Evolutionary conservation across 2,329 filamentous ascomycete species (phyloP).

Genomic region (Talaromyces pinophilus): DNA sequence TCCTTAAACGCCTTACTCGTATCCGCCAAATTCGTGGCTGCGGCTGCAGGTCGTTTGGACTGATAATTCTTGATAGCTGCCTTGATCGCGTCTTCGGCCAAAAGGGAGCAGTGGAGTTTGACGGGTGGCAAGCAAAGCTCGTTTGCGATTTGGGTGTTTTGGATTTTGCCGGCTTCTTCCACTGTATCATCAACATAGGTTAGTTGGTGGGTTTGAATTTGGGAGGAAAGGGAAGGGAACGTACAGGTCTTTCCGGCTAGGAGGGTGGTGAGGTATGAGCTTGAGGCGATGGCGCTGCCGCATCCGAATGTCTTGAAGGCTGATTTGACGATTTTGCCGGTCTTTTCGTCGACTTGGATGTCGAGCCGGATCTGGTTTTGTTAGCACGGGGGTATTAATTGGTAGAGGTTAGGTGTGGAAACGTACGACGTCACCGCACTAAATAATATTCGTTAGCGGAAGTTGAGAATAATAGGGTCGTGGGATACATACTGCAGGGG

Average conservation of each 20-base stretch:
- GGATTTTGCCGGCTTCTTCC: conserved; percentile 87
- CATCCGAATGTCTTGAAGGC: conserved; percentile 99
- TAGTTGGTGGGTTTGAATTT: neutral
- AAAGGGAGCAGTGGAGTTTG: conserved; percentile 88
- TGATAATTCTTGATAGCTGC: conserved; percentile 89
- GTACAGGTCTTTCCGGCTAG: conserved; percentile 21
- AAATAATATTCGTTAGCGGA: neutral
- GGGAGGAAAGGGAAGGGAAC: neutral
- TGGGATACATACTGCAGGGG: conserved; percentile 59
- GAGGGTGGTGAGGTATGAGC: conserved; percentile 90
- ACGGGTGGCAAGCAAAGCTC: conserved; percentile 88
- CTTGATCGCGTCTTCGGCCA: conserved; percentile 91
- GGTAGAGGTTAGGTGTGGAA: neutral
- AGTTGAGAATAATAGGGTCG: neutral
- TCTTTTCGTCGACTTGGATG: conserved; percentile 85
- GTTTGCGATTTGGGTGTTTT: conserved; percentile 98
- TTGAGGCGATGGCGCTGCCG: conserved; percentile 90
- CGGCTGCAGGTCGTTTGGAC: conserved; percentile 80
- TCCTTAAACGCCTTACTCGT: conserved; percentile 45
- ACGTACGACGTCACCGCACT: conserved; percentile 70
- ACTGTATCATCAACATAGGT: conserved; percentile 44
- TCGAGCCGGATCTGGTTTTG: conserved; percentile 72
- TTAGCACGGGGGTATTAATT: neutral
- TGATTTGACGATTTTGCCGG: conserved; percentile 86
- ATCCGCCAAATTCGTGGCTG: conserved; percentile 73